These are phyloP conservation scores for Polyporus tsugae DNA, from an alignment of 1,284 basidiomycete genomes.

Conservation along the genomic window DNA sequence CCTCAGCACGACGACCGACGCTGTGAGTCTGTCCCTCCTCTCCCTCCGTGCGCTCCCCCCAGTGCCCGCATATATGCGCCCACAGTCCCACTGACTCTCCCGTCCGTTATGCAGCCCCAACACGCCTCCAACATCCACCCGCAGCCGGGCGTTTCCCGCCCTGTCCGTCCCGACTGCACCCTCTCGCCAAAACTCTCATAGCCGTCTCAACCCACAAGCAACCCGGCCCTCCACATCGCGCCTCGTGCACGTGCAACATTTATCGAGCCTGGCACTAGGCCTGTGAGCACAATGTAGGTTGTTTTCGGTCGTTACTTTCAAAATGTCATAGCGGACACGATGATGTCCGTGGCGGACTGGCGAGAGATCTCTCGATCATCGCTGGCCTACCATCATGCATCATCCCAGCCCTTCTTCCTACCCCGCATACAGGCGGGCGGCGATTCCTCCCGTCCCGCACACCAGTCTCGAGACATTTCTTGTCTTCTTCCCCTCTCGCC, in stretches of 20 bases:
- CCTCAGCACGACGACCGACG: constrained; percentile 10
- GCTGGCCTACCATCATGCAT: constrained; percentile 20
- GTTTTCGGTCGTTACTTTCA: constrained; percentile 2
- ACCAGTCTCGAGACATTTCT: constrained; percentile 23
- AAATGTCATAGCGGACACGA: constrained; percentile 19
- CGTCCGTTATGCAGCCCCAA: constrained; percentile 1
- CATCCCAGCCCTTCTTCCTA: constrained; percentile 12
- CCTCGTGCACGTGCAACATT: background rate
- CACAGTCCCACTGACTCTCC: constrained; percentile 9
- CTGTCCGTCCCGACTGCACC: background rate
- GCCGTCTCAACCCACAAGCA: background rate
- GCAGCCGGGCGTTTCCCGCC: constrained; percentile 3
- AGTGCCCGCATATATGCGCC: background rate
- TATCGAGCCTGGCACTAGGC: background rate
- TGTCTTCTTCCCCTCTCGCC: constrained; percentile 13
- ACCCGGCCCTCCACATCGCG: background rate
- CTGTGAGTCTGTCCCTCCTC: constrained; percentile 8
- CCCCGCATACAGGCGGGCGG: constrained; percentile 24
- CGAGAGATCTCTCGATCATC: constrained; percentile 32
- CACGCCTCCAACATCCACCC: background rate
- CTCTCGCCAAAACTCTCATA: constrained; percentile 2
- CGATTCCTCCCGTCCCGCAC: constrained; percentile 29
- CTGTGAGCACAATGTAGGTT: constrained; percentile 20
- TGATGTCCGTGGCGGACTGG: constrained; percentile 30
- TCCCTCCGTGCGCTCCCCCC: constrained; percentile 1